Base-by-base conservation (phyloP, 2,329 filamentous ascomycete species). In the Nigrospora osmanthi region DNA sequence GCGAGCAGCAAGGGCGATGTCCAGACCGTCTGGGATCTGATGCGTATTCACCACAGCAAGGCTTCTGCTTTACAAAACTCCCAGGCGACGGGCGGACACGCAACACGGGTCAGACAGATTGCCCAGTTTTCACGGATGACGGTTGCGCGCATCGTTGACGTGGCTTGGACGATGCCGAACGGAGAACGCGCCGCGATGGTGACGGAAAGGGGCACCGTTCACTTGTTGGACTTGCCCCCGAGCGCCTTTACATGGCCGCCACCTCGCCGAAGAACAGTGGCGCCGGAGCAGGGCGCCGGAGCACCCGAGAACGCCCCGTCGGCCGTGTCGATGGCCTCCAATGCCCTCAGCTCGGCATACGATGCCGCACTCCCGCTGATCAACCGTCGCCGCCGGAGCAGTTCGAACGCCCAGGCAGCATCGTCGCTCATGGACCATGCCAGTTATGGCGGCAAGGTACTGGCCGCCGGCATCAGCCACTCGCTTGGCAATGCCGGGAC, bases 151-250 rank as follows among this genome's bases (percentile, higher is more conserved):
- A 88, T 97, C 45, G 79, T 96, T 17, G 91, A 96, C 58, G 87
- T 95, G 36, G 81, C 83, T 3, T 98, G 93, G 93, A 85, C 85
- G 2, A 77, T 80, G 44, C 87, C 87, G 4, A 83, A 83, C 45
- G 88, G 87, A 17, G 87, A 95, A 59, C 83, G 87, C 47, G 69
- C 94, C 35, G 91, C 90, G 2, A 83, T 98, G 67, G 81, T 96
- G 23, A 97, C 93, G 1, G 89, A 95, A 57, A 87, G 90, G 54
- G 89, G 91, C n/a, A 98, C 93, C 10, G 83, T 96, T 11, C 93
- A 98, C 65, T 78, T 97, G 37, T 83, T 95, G 52, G 87, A 95
- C 53, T 79, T 97, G 64, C 89, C 89, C 10, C 75, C 80, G 38
- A 86, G 81, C 50, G 87, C 88, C 5, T 91, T 90, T 55, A 81